Evolutionary conservation across 495 filamentous ascomycete species (phyloP), one percentile per base, ranked within the genome.

Genomic region (Xylaria scruposa): DNA sequence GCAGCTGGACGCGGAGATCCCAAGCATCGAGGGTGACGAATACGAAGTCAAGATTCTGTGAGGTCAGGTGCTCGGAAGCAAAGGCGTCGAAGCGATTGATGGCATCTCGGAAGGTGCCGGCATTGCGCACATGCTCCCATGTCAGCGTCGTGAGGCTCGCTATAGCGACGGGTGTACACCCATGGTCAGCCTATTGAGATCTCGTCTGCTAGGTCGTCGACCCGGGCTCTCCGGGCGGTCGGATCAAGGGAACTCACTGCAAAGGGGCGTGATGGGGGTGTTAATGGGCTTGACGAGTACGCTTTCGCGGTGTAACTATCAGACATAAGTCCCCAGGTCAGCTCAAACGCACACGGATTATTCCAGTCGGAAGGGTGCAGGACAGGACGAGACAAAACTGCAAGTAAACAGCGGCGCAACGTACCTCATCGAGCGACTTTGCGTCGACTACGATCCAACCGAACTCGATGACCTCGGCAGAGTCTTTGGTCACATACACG

Each of bases 401-500:
- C 33, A 40, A 60, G 33, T 60, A 31, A 60, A 19, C 19, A 21
- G 36, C 31, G 44, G 42, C 59, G 46, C 24, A 60, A 44, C 53
- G 26, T 87, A 98, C 95, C 93, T 98, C 95, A 67, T 97, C 94
- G 74, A 93, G 92, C 61, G 88, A 90, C 84, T 95, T 94, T 67
- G 94, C 90, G 82, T 99, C 94, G 70, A 98, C 86, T 73, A 99
- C 82, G 75, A 98, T 97, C 97, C 96, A 99, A 59, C 96, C 96
- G 76, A 99, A 87, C 87, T 99, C 96, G 81, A 99, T 98, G 66
- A 99, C 97, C 84, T 99, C 96, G 70, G 96, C 97, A 47, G 95
- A 98, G 80, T 99, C 96, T 85, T 97, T 98, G 44, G 97, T 98
- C 64, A 99, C 96, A 83, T 98, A 99, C 69, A 99, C 97, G 70